These are phyloP conservation scores for Boletus coccyginus DNA, from an alignment of 768 basidiomycete genomes.

Conservation along the genomic window DNA sequence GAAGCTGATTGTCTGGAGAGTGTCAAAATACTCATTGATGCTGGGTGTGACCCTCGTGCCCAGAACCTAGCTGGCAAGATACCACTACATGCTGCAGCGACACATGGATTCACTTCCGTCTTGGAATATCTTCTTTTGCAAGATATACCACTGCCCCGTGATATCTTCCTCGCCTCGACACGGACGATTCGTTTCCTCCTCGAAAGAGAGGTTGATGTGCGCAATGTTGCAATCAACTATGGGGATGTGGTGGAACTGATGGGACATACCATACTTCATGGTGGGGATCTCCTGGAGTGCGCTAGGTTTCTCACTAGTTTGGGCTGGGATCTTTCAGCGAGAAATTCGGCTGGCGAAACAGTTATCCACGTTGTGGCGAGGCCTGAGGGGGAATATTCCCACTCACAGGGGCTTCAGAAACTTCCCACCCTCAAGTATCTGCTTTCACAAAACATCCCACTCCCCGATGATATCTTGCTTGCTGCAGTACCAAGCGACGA, in stretches of 20 bases:
- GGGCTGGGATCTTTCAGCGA: constrained; percentile 1
- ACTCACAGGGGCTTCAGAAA: neutral
- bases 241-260: neutral
- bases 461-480: neutral
- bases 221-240: neutral
- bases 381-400: too few species aligned
- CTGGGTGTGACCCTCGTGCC: neutral
- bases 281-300: neutral
- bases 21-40: neutral
- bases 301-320: neutral
- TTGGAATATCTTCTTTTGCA: neutral
- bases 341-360: neutral
- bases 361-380: neutral
- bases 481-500: neutral
- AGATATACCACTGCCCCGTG: neutral
- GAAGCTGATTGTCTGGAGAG: neutral
- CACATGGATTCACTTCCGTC: neutral
- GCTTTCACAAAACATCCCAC: neutral
- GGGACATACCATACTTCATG: neutral
- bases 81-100: neutral
- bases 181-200: neutral
- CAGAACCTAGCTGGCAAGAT: neutral
- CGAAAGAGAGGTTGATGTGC: neutral
- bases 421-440: neutral
- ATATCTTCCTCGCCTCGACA: neutral